Percentiles rank a stretch among this genome's conserved stretches.
These are phyloP conservation scores for Hylodesmum podocarpum DNA, from an alignment of 306 rosid species.

Conservation along the genomic window DNA sequence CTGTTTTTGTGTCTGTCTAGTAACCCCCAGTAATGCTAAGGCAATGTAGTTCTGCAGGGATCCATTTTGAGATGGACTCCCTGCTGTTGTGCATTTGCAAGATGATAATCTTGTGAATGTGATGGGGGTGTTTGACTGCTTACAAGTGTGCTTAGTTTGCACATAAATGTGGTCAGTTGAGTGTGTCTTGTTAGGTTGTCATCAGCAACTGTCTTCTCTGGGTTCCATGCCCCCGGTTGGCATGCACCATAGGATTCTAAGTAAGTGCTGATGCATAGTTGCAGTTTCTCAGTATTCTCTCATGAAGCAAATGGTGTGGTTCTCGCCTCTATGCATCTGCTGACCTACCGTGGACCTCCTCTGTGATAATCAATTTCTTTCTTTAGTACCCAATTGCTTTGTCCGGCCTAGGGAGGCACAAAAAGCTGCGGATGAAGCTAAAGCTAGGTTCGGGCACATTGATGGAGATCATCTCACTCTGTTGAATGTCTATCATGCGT, in stretches of 20 bases:
- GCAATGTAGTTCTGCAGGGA: constrained; percentile 35
- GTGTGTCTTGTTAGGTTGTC: constrained; percentile 82
- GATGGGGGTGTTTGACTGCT: constrained; percentile 41
- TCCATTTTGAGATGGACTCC: constrained; percentile 38
- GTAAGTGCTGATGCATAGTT: constrained; percentile 95
- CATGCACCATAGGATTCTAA: constrained; percentile 79
- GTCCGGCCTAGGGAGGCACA: constrained; percentile 99
- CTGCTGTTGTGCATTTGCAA: constrained; percentile 38
- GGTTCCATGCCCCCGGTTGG: constrained; percentile 93
- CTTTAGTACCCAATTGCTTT: constrained; percentile 99
- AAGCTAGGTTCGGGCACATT: constrained; percentile 91
- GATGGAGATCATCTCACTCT: constrained; percentile 96
- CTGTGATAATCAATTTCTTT: constrained; percentile 98
- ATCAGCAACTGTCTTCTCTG: constrained; percentile 88
- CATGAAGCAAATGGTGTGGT: constrained; percentile 95
- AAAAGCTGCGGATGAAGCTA: constrained; percentile 96
- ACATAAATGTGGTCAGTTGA: constrained; percentile 47
- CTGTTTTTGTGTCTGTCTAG: constrained; percentile 33
- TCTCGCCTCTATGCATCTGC: constrained; percentile 99
- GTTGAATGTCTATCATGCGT: constrained; percentile 86
- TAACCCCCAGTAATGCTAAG: constrained; percentile 16
- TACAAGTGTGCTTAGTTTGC: constrained; percentile 39
- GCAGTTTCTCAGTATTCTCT: constrained; percentile 98
- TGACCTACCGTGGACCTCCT: constrained; percentile 95
- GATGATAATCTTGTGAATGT: constrained; percentile 36